Evolutionary conservation across 2,329 filamentous ascomycete genomes (phyloP), one percentile per base, ranked within the genome.

Genomic region (Cercospora brassicicola): DNA sequence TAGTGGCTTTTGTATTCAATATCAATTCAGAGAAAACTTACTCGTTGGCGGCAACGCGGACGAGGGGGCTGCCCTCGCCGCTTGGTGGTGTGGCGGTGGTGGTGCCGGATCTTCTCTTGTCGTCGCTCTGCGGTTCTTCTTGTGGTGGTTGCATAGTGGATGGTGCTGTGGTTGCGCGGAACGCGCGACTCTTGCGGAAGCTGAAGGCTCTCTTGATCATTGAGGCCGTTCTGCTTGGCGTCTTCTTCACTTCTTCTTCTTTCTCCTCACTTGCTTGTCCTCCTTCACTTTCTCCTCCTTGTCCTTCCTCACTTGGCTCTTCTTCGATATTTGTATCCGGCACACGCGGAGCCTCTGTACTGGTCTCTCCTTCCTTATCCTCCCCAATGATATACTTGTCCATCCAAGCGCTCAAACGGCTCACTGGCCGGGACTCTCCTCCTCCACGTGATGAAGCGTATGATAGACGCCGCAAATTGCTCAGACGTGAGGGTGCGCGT

Each of bases 321-420:
- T 56, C n/a, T 56, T 53, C 48, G 48, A 28, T 30, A 18, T n/a
- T 30, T 10, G 53, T n/a, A 26, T 3, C 23, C 23, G 13, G 1
- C 2, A n/a, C n/a, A 0, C 8, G 13, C 3, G 13, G 23, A 4
- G 13, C 9, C n/a, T 42, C 59, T 15, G 18, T 26, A 30, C 2
- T 11, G 20, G 13, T 30, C 20, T 30, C 18, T 57, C 62, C 26
- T 33, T 64, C 48, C 28, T 59, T n/a, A 3, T 45, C 42, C 13
- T 31, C 33, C n/a, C 51, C 51, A n/a, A 64, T 36, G 13, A 26
- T 48, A 18, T 42, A 57, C 36, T 31, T 59, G 6, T 64, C 62
- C 62, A 64, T 48, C 30, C 53, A 64, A 10, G 28, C 33, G 26
- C 62, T 64, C 53, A 64, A 59, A 23, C 62, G 62, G 28, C 62